Evolutionary conservation across 805 yeast species (phyloP).

Genomic region (Cephaloascus albidus): DNA sequence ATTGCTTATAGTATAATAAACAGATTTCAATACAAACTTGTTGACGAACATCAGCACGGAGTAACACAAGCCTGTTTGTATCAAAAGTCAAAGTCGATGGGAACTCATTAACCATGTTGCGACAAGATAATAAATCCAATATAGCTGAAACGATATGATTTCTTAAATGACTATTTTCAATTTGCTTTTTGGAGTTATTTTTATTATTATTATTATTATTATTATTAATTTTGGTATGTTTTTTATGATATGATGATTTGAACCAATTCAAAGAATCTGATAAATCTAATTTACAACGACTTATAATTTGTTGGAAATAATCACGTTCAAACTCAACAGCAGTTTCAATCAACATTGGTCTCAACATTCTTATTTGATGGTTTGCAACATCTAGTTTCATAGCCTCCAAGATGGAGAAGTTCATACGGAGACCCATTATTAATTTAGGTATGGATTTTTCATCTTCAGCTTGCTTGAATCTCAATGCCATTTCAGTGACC

Average conservation of each 20-base stretch:
- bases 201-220: constrained; percentile 8
- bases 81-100: constrained; percentile 82
- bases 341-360: constrained; percentile 79
- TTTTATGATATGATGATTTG: constrained; percentile 17
- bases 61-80: constrained; percentile 64
- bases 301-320: constrained; percentile 50
- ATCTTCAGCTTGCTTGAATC: constrained; percentile 37
- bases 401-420: constrained; percentile 80
- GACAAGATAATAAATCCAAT: constrained; percentile 60
- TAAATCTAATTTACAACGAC: constrained; percentile 50
- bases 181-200: background rate
- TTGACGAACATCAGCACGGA: constrained; percentile 82
- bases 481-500: constrained; percentile 73
- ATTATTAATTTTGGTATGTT: background rate
- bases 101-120: constrained; percentile 73
- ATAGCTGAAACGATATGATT: constrained; percentile 41
- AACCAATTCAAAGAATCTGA: constrained; percentile 63
- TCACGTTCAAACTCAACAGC: constrained; percentile 86
- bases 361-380: constrained; percentile 78
- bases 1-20: constrained; percentile 60
- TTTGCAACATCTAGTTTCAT: constrained; percentile 95
- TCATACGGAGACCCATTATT: constrained; percentile 67
- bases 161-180: constrained; percentile 14
- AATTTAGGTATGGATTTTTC: constrained; percentile 38
- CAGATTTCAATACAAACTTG: constrained; percentile 74